phyloP scores from a whole-genome alignment of 2,329 filamentous ascomycete species.

The Rosellinia necatrix region DNA sequence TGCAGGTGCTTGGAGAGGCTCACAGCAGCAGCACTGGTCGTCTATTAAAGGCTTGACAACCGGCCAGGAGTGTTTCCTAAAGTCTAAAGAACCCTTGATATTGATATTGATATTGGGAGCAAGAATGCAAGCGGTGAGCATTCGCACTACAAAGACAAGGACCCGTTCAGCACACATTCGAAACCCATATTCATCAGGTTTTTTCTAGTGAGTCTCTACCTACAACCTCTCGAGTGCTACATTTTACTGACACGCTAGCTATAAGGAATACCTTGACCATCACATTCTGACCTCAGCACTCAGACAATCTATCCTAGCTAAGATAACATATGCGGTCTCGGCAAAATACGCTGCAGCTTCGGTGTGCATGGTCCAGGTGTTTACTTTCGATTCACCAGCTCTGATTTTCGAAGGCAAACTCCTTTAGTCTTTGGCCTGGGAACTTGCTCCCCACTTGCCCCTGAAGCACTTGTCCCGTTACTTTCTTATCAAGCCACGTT shows the following conservation, averaged over 20 bases:
- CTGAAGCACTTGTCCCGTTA: not conserved
- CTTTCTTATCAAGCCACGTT: not conserved
- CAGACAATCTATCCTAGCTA: not conserved
- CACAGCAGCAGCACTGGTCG: not conserved
- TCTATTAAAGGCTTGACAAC: conserved; percentile 7
- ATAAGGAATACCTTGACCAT: not conserved
- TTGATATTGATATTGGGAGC: conserved; percentile 1
- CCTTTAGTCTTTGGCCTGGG: not conserved
- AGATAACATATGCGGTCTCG: not conserved
- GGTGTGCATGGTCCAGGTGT: not conserved
- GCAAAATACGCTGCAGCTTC: not conserved
- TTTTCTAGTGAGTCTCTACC: conserved; percentile 5
- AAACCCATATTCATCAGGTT: conserved; percentile 2
- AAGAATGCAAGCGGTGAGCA: conserved; percentile 11
- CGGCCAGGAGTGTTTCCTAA: not conserved
- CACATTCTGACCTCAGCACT: not conserved
- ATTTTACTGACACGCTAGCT: not conserved
- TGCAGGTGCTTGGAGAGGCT: not conserved
- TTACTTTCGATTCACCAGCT: not conserved
- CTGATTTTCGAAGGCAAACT: not conserved
- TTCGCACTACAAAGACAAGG: conserved; percentile 13
- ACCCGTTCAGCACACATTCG: conserved; percentile 1
- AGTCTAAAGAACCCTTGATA: conserved; percentile 1
- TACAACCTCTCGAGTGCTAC: too few species aligned
- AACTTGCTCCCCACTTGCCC: not conserved